Evolutionary conservation across 768 basidiomycete genomes (phyloP).

Genomic region (Suillus paluster): DNA sequence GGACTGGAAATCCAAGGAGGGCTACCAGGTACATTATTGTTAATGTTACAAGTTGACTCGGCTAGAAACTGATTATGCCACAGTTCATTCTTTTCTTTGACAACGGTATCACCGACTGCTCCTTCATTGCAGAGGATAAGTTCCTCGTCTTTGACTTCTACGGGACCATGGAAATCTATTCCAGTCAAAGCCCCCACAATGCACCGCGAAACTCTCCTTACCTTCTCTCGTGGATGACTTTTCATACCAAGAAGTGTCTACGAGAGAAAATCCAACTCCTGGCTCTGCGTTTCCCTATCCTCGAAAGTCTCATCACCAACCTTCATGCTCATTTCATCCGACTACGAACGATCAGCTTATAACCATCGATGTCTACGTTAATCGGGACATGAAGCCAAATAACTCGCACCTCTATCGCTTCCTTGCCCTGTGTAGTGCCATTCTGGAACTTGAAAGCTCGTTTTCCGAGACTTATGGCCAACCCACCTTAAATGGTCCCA

Average conservation of each 20-base stretch:
- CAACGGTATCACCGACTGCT: slow-evolving; percentile 58
- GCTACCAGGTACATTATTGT: slow-evolving; percentile 38
- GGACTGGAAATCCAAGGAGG: slow-evolving; percentile 49
- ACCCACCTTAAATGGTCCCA: background rate
- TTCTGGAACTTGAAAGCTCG: slow-evolving; percentile 30
- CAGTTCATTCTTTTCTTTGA: slow-evolving; percentile 47
- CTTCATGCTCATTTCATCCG: slow-evolving; percentile 41
- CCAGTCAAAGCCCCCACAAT: slow-evolving; percentile 32
- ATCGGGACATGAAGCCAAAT: slow-evolving; percentile 41
- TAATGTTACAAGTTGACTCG: slow-evolving; percentile 19
- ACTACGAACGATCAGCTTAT: slow-evolving; percentile 53
- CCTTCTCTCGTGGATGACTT: slow-evolving; percentile 49
- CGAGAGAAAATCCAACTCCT: background rate
- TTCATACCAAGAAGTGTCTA: slow-evolving; percentile 58
- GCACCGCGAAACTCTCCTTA: slow-evolving; percentile 52
- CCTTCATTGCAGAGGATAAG: slow-evolving; percentile 49
- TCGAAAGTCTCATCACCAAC: background rate
- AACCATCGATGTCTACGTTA: slow-evolving; percentile 54
- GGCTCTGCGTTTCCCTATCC: slow-evolving; percentile 7
- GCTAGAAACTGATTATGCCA: slow-evolving; percentile 18
- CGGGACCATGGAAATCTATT: slow-evolving; percentile 54
- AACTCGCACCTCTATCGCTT: slow-evolving; percentile 48
- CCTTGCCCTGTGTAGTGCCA: slow-evolving; percentile 50
- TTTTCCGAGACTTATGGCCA: slow-evolving; percentile 1
- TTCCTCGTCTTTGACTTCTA: slow-evolving; percentile 49